Evolutionary conservation across 805 yeast genomes (phyloP).

Genomic region (Cyberlindnera xishuangbannaensis): DNA sequence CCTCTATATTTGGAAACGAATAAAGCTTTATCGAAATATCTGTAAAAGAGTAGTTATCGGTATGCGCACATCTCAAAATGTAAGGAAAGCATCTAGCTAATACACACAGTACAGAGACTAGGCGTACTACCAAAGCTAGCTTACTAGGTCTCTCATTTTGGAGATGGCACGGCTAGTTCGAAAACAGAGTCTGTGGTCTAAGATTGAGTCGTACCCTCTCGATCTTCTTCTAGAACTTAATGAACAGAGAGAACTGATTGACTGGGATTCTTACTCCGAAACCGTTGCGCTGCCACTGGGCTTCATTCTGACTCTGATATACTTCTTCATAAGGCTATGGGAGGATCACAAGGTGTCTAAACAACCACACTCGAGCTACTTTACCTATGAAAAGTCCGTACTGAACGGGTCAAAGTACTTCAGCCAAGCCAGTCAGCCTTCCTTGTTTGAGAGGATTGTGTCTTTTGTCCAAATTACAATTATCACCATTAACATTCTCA

Average conservation of each 20-base stretch:
- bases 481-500: slow-evolving; percentile 16
- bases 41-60: background rate
- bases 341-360: slow-evolving; percentile 15
- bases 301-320: slow-evolving; percentile 15
- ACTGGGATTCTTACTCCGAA: slow-evolving; percentile 24
- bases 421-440: slow-evolving; percentile 2
- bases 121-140: too few species aligned
- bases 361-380: slow-evolving; percentile 4
- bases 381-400: slow-evolving; percentile 9
- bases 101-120: too few species aligned
- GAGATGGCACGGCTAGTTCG: slow-evolving; percentile 18
- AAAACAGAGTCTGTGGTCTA: slow-evolving; percentile 17
- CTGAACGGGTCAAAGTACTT: slow-evolving; percentile 21
- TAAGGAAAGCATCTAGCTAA: too few species aligned
- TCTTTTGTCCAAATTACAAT: slow-evolving; percentile 10
- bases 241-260: slow-evolving; percentile 24
- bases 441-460: slow-evolving; percentile 7
- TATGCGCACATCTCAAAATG: too few species aligned
- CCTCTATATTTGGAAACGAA: too few species aligned
- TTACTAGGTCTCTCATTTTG: too few species aligned
- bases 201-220: slow-evolving; percentile 20
- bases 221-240: slow-evolving; percentile 22
- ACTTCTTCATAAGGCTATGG: slow-evolving; percentile 23
- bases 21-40: background rate
- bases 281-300: slow-evolving; percentile 25